phyloP scores from a whole-genome alignment of 495 filamentous ascomycete genomes.

The Niebla homalea region DNA sequence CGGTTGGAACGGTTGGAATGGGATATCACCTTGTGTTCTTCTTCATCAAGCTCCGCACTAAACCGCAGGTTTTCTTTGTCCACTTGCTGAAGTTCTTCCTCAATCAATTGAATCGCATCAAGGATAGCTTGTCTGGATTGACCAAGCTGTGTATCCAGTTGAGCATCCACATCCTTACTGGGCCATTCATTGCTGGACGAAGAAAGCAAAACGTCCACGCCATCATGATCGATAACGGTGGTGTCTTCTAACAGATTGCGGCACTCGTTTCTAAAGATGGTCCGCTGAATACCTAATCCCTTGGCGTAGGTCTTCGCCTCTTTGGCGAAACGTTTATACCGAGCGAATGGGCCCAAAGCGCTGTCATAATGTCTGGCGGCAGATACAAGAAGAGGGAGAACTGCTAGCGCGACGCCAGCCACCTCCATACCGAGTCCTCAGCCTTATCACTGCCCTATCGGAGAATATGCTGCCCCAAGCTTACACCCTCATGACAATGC shows the following conservation, averaged over 20 bases:
- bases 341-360: slow-evolving; percentile 16
- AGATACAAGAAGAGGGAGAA: slow-evolving; percentile 20
- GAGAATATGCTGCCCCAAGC: no score
- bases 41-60: slow-evolving; percentile 1
- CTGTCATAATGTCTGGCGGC: slow-evolving; percentile 20
- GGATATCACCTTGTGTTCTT: not conserved
- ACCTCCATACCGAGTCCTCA: slow-evolving; percentile 12
- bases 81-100: slow-evolving; percentile 12
- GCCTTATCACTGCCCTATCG: no score
- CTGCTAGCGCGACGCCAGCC: slow-evolving; percentile 17
- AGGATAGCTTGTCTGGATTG: slow-evolving; percentile 5
- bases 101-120: slow-evolving; percentile 9
- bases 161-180: not conserved
- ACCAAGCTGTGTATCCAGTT: slow-evolving; percentile 7
- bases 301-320: slow-evolving; percentile 7
- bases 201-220: not conserved
- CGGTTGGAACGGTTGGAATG: not conserved
- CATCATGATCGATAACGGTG: not conserved
- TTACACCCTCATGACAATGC: no score
- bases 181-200: not conserved
- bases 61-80: slow-evolving; percentile 13
- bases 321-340: slow-evolving; percentile 11
- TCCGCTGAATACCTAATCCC: slow-evolving; percentile 3
- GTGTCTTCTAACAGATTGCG: slow-evolving; percentile 8
- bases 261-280: slow-evolving; percentile 11